Conservation (phyloP, 495 filamentous ascomycete species). For the Pyrenula massariospora region DNA sequence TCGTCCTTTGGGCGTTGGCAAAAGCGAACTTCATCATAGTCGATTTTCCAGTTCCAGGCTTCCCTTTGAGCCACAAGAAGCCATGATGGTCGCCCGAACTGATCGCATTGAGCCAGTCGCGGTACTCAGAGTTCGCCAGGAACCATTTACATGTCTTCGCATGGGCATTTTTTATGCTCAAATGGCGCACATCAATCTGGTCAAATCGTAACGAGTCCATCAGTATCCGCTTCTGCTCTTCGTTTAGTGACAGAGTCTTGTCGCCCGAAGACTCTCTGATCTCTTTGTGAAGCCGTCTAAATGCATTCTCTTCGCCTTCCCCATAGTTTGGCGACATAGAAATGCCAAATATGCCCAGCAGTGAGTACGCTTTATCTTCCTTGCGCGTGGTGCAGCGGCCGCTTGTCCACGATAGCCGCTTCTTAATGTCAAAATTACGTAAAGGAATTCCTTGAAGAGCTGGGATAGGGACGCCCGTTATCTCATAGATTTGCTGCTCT, state of each 20-base stretch:
- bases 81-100: slow-evolving; percentile 17
- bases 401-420: slow-evolving; percentile 19
- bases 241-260: background rate
- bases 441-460: slow-evolving; percentile 1
- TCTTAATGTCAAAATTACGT: slow-evolving; percentile 8
- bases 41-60: slow-evolving; percentile 35
- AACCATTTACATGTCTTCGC: slow-evolving; percentile 24
- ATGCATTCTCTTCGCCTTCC: no score
- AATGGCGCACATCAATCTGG: slow-evolving; percentile 11
- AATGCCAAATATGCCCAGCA: slow-evolving; percentile 21
- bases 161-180: slow-evolving; percentile 15
- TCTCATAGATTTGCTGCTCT: slow-evolving; percentile 2
- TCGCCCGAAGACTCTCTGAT: no score
- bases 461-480: slow-evolving; percentile 7
- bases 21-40: slow-evolving; percentile 25
- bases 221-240: slow-evolving; percentile 2
- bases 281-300: no score
- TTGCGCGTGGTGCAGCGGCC: slow-evolving; percentile 11
- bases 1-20: slow-evolving; percentile 2
- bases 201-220: slow-evolving; percentile 12
- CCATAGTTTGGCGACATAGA: slow-evolving; percentile 25
- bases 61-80: slow-evolving; percentile 35
- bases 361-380: slow-evolving; percentile 21
- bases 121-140: slow-evolving; percentile 14
- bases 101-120: slow-evolving; percentile 15